These are phyloP conservation scores for Ceratobasidium sp. DNA, from an alignment of 1,284 basidiomycete species.

Conservation along the genomic window DNA sequence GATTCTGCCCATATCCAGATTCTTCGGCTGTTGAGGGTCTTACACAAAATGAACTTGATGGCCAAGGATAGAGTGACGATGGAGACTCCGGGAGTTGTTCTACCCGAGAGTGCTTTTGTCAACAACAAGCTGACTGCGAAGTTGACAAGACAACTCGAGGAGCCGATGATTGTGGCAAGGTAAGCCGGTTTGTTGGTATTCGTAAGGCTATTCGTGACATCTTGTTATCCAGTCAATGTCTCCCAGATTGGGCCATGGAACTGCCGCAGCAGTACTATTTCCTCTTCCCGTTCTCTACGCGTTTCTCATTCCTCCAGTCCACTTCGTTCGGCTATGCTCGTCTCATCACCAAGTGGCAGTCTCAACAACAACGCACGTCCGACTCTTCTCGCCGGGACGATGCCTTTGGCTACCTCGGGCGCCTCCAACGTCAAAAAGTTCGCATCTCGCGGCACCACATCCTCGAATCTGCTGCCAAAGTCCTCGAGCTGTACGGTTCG, in stretches of 20 bases:
- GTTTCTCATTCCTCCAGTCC: slow-evolving; percentile 96
- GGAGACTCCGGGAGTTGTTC: slow-evolving; percentile 62
- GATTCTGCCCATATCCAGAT: slow-evolving; percentile 92
- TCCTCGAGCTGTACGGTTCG: slow-evolving; percentile 96
- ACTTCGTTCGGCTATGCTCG: slow-evolving; percentile 98
- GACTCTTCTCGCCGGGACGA: slow-evolving; percentile 90
- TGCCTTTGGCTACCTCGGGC: slow-evolving; percentile 90
- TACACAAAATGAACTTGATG: slow-evolving; percentile 82
- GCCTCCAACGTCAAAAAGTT: slow-evolving; percentile 96
- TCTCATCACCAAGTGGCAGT: slow-evolving; percentile 91
- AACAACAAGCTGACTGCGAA: slow-evolving; percentile 99
- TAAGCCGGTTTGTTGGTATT: slow-evolving; percentile 56
- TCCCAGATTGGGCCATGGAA: slow-evolving; percentile 97
- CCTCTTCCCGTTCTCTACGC: slow-evolving; percentile 97
- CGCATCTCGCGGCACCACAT: slow-evolving; percentile 95
- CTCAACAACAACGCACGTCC: slow-evolving; percentile 75
- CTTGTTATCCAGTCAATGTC: slow-evolving; percentile 77
- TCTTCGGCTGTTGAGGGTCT: slow-evolving; percentile 87
- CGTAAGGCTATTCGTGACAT: slow-evolving; percentile 9
- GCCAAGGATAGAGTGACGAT: slow-evolving; percentile 70
- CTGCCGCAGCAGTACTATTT: slow-evolving; percentile 96
- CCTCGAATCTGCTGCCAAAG: slow-evolving; percentile 97
- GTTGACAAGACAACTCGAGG: slow-evolving; percentile 96
- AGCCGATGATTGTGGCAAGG: slow-evolving; percentile 99
- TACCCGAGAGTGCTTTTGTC: slow-evolving; percentile 87